Evolutionary conservation across 2,329 filamentous ascomycete genomes (phyloP).

Genomic region (Graphiopsis chlorocephala): DNA sequence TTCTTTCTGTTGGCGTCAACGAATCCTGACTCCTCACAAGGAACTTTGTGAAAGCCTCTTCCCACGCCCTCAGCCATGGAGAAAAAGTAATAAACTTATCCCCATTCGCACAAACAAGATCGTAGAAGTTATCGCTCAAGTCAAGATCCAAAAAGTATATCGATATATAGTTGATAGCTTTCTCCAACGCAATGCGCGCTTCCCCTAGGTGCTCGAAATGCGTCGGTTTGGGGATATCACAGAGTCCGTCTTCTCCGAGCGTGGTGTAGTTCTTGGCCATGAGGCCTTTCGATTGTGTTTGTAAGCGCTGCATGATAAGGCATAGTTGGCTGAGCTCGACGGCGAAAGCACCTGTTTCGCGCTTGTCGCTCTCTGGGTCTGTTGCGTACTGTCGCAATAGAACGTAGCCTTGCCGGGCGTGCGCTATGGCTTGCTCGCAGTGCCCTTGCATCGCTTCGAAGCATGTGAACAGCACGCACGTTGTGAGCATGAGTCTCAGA

Average conservation of each 20-base stretch:
- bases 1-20: slow-evolving; percentile 20
- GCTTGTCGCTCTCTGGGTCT: slow-evolving; percentile 19
- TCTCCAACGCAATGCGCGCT: slow-evolving; percentile 21
- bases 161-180: slow-evolving; percentile 22
- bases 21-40: neutral
- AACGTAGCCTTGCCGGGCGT: slow-evolving; percentile 26
- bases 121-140: slow-evolving; percentile 26
- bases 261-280: slow-evolving; percentile 5
- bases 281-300: slow-evolving; percentile 24
- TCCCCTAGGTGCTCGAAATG: slow-evolving; percentile 20
- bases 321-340: slow-evolving; percentile 25
- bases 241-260: neutral
- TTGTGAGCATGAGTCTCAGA: slow-evolving; percentile 26
- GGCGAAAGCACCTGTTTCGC: slow-evolving; percentile 22
- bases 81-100: slow-evolving; percentile 24
- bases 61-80: slow-evolving; percentile 25
- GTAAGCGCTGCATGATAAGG: slow-evolving; percentile 23
- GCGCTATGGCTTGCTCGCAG: slow-evolving; percentile 27
- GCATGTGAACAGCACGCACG: slow-evolving; percentile 27
- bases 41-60: slow-evolving; percentile 20
- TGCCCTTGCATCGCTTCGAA: slow-evolving; percentile 28
- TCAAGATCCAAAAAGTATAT: slow-evolving; percentile 27
- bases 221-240: slow-evolving; percentile 10
- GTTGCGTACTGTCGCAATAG: slow-evolving; percentile 24
- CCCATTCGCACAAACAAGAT: slow-evolving; percentile 21